Percentiles rank a stretch among this genome's conserved stretches.
Evolutionary conservation across 208 protist species (phyloP).

Genomic region (Angomonas deanei): DNA sequence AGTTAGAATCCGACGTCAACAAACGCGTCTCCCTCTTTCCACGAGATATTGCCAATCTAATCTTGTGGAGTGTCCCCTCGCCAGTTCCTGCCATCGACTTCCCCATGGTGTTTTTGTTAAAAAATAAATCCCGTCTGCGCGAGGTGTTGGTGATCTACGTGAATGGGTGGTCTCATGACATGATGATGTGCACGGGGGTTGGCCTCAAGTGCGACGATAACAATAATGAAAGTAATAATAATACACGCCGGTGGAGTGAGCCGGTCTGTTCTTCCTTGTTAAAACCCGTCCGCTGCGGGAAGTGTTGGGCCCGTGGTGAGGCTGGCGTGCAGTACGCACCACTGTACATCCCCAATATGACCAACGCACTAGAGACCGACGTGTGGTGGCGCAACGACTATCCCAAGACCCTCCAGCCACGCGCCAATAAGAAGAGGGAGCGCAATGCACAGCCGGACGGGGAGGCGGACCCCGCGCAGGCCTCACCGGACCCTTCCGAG

Average conservation of each 20-base stretch:
- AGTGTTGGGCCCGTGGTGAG: conserved; percentile 36
- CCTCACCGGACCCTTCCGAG: neutral
- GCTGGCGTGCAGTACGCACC: conserved; percentile 5
- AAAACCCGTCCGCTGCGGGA: conserved; percentile 18
- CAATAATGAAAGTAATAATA: neutral
- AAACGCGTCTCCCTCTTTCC: conserved; percentile 35
- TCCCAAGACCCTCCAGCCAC: conserved; percentile 18
- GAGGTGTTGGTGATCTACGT: conserved; percentile 77
- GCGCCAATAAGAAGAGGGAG: conserved; percentile 1
- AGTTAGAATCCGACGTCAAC: conserved; percentile 33
- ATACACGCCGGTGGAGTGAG: conserved; percentile 8
- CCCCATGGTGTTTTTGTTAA: conserved; percentile 64
- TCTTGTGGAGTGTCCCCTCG: conserved; percentile 70
- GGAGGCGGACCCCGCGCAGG: neutral
- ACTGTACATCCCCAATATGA: conserved; percentile 33
- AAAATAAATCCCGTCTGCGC: conserved; percentile 63
- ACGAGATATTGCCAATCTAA: conserved; percentile 65
- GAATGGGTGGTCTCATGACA: conserved; percentile 72
- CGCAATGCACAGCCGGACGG: too few species aligned
- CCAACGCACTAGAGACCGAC: conserved; percentile 42
- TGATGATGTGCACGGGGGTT: conserved; percentile 50
- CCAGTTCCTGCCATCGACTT: conserved; percentile 65
- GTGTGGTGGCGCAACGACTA: conserved; percentile 71
- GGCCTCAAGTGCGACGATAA: conserved; percentile 13
- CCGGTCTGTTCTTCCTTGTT: conserved; percentile 25